A percentile compares a stretch with the other conserved stretches of the same genome.
phyloP scores from a whole-genome alignment of 257 asterid genomes.

The Pogostemon cablin region DNA sequence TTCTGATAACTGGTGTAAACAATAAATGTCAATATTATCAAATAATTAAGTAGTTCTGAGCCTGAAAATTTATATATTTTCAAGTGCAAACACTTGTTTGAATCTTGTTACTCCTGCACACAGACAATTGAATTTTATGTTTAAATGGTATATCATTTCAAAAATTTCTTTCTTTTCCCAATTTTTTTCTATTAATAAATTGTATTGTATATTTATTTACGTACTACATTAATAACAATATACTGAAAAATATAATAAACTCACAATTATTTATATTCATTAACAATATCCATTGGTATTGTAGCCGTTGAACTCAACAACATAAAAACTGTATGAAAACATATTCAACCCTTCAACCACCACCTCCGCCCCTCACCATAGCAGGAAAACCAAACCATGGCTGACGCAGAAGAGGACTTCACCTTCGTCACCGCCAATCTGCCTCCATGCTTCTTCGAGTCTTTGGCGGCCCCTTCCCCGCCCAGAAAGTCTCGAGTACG shows the following conservation, averaged over 20 bases:
- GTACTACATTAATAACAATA: not conserved
- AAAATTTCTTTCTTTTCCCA: too few relatives aligned
- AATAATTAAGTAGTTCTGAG: not conserved
- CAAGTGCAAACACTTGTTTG: too few relatives aligned
- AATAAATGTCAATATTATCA: constrained; percentile 16
- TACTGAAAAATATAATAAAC: not conserved
- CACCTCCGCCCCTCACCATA: not conserved
- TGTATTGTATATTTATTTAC: not conserved
- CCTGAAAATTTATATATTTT: too few relatives aligned
- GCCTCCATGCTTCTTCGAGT: constrained; percentile 36
- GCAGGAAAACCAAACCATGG: constrained; percentile 30
- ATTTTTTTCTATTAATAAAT: not conserved
- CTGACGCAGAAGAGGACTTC: constrained; percentile 36
- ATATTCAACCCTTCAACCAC: too few relatives aligned
- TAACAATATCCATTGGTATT: constrained; percentile 1
- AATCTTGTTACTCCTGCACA: too few relatives aligned
- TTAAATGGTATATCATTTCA: too few relatives aligned
- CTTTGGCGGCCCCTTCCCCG: constrained; percentile 39
- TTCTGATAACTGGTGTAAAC: constrained; percentile 18
- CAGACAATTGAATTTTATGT: too few relatives aligned
- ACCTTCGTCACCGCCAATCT: constrained; percentile 36
- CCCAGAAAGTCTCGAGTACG: not conserved
- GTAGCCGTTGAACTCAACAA: constrained; percentile 20
- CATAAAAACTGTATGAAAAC: not conserved
- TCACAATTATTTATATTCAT: not conserved